Evolutionary conservation across 805 yeast species (phyloP), one percentile per base, ranked within the genome.

Genomic region (Saccharomycopsis sp.): DNA sequence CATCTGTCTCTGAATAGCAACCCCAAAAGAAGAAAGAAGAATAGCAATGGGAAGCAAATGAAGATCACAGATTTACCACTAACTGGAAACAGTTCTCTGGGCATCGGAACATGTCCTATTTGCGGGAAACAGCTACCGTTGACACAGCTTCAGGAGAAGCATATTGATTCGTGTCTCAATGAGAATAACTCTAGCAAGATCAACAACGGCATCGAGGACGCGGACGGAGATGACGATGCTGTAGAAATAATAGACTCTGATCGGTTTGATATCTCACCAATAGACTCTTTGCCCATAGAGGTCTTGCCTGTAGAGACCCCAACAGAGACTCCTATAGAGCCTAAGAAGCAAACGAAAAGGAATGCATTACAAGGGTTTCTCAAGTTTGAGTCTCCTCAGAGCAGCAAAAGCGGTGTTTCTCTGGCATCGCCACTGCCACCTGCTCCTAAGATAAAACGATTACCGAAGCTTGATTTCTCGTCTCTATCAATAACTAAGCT

Each of bases 381-480:
- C 22, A 44, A 44, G 12, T 44, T 44, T 17, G 49, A 44, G 19
- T 17, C 49, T 17, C 49, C 49, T n/a, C 19, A 44, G 22, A 44
- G 12, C 7, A 12, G 19, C 22, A 44, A 7, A n/a, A 17, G 22
- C 19, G 7, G 19, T 17, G 49, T 3, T 19, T 44, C 19, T 17
- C 22, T 17, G 22, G 12, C 19, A 44, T 19, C 22, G 49, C 49
- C 49, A 5, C 22, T 19, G 22, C 22, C 49, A 22, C 20, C 52
- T 3, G 15, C 19, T 2, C 41, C 35, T 23, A 52, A 52, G 23
- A 29, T 24, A 7, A 53, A 53, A 12, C 54, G 50, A 44, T 23
- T 59, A 2, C 59, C 62, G 3, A 59, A 56, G 44, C 24, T 59
- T 5, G 54, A 59, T 29, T 50, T 56, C 12, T 25, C 51, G 3